Base-by-base conservation (phyloP, 225 moss, liverwort and hornwort genomes). In the Sphagnum contortum region DNA sequence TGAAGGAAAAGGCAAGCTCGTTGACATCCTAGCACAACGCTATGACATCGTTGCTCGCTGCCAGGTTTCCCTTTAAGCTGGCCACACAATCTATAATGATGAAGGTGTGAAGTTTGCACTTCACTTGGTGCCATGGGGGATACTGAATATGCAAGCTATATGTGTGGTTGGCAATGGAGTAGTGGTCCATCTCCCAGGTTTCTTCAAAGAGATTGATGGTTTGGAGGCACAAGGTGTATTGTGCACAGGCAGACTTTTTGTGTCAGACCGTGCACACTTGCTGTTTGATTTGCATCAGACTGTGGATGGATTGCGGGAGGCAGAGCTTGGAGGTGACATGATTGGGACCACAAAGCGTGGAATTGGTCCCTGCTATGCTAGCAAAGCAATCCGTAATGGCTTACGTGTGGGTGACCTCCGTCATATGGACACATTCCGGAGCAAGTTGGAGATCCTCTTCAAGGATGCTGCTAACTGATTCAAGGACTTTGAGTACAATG, bases 121-220 rank as follows among this genome's bases (percentile, higher is more conserved):
- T 29, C 98, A 93, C 66, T 80, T 98, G 71, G 82, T 98, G 44
- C 98, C 98, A n/a, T 98, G 93, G 4, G 93, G 98, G 59, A 98
- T 98, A 47, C 63, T 98, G 61, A 98, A 98, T 66, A 78, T 85
- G 68, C 89, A 93, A 69, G 77, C 93, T 0, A 72, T 82, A 49
- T 98, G 98, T 67, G 93, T 98, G 62, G 88, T 98, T 46, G 98
- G 98, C 48, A 98, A 98, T 74, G 98, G 98, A 61, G 98, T 93
- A 56, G 98, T 98, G 5, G 87, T 98, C 67, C 89, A 98, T 79
- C 85, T 98, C 7, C 98, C 93, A 76, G 89, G 90, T 0, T 92
- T 98, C 54, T 98, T 98, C 70, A 77, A 91, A 74, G 98, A 98
- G 74, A 93, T 93, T 64, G 79, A 76, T 62, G 75, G 67, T 12